Evolutionary conservation across 2,329 filamentous ascomycete species (phyloP), one percentile per base, ranked within the genome.

Genomic region (Verticillium klebahnii): DNA sequence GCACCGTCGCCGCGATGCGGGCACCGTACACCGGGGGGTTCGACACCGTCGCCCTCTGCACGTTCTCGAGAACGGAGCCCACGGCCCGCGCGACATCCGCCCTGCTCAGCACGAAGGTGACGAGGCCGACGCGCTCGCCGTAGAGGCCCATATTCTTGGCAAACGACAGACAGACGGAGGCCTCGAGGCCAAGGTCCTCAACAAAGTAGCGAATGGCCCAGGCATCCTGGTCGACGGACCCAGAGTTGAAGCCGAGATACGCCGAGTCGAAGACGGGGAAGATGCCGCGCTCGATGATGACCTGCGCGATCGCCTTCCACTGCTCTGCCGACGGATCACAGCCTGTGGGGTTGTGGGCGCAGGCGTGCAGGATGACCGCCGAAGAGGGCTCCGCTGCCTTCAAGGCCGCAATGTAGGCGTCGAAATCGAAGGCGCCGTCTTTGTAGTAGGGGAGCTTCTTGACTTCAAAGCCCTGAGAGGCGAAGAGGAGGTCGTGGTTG

Each of bases 91-190:
- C 59, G 0, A 61, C 60, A 1, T 66, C 66, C 0, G 65, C 57
- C 0, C 69, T 67, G 1, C 32, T 61, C 1, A 70, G 67, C 0
- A 74, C 68, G 1, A 75, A 69, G 0, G 67, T 65, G 2, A 70
- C 70, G 2, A 71, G 64, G 0, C 74, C 75, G 9, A 73, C 67
- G 2, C 74, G 67, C 60, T 77, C 74, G 62, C 76, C 77, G 60
- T 79, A 79, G 0, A 79, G 65, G 1, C 77, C 77, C 71, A 87
- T 85, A 70, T 81, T 85, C 75, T 88, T 88, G 2, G 85, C 83
- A 67, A 87, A 88, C 0, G 85, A 88, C 69, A 86, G 78, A 57
- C 83, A 83, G 3, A 88, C 74, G 59, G 82, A 80, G 5, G 84
- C 77, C 70, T 87, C 84, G 61, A 80, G 69, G 1, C 68, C 68